Base-by-base conservation (phyloP, 805 yeast genomes). In the Saturnispora besseyi region DNA sequence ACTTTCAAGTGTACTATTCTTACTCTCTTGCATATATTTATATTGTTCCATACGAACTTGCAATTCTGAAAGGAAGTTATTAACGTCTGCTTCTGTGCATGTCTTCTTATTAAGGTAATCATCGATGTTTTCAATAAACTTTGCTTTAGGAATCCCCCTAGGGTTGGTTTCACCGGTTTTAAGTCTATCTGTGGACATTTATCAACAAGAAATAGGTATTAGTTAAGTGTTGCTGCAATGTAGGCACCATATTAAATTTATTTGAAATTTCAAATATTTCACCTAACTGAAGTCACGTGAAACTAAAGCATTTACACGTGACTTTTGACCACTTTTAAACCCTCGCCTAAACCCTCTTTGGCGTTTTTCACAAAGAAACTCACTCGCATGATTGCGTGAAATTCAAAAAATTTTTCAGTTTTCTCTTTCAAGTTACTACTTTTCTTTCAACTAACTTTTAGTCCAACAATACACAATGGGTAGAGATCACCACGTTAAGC, bases 101-200 rank as follows among this genome's bases (percentile, higher is more conserved):
- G 63, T 59, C 43, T 61, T 62, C 9, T 61, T 59, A 49, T 80
- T 84, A 54, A 89, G 76, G 57, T 81, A 78, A 45, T 79, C 83
- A 50, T 81, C 93, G 9, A 90, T 93, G 50, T 80, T 79, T 54
- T 85, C 95, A 47, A 93, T 81, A 65, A 93, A 93, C 38, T 95
- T 96, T 1, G 99, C 99, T 62, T 87, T 85, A 6, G 99, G 99
- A 51, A 93, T 93, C 3, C 99, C 99, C 55, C 98, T 77, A 9
- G 97, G 93, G 61, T 93, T 93, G 24, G 81, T 69, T 45, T 78
- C 74, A 2, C 75, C 76, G 12, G 82, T 74, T 59, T 82, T 79
- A 51, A 57, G 42, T 46, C 60, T 48, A 41, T 53, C 58, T 11
- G 51, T 48, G 1, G 53, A 51, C 58, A 55, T 55, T 18, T 21